Percentiles rank a stretch among this genome's conserved stretches.
Conservation (phyloP, 2,329 filamentous ascomycete genomes). For the Aspergillus sclerotialis region DNA sequence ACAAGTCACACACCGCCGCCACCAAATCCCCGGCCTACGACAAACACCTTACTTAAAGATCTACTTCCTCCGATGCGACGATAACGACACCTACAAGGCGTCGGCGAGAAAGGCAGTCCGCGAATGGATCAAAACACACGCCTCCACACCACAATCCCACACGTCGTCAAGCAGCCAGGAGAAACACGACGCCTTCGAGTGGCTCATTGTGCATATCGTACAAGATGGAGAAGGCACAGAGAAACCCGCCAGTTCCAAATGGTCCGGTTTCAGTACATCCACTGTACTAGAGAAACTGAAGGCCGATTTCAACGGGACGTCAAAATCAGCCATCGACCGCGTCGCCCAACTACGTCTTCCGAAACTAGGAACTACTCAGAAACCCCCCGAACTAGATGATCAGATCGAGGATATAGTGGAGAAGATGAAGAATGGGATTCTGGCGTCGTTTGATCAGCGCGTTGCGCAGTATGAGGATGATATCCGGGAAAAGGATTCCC, state of each 20-base stretch:
- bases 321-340: slow-evolving; percentile 67
- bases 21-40: slow-evolving; percentile 90
- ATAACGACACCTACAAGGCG: slow-evolving; percentile 87
- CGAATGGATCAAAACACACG: slow-evolving; percentile 83
- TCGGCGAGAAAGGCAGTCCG: slow-evolving; percentile 69
- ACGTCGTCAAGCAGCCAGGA: slow-evolving; percentile 60
- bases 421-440: slow-evolving; percentile 80
- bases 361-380: slow-evolving; percentile 44
- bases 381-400: slow-evolving; percentile 70
- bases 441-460: slow-evolving; percentile 81
- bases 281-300: slow-evolving; percentile 85
- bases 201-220: slow-evolving; percentile 88
- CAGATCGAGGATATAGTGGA: slow-evolving; percentile 78
- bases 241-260: slow-evolving; percentile 62
- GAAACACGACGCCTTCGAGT: slow-evolving; percentile 94
- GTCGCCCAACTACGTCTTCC: slow-evolving; percentile 77
- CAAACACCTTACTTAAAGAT: slow-evolving; percentile 92
- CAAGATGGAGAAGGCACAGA: slow-evolving; percentile 67
- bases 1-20: slow-evolving; percentile 53
- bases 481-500: slow-evolving; percentile 86
- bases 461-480: slow-evolving; percentile 96
- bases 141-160: slow-evolving; percentile 47
- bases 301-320: slow-evolving; percentile 77
- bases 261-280: slow-evolving; percentile 64
- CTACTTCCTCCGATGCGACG: slow-evolving; percentile 83